phyloP scores from a whole-genome alignment of 2,329 filamentous ascomycete species.

The Alternaria conjuncta region DNA sequence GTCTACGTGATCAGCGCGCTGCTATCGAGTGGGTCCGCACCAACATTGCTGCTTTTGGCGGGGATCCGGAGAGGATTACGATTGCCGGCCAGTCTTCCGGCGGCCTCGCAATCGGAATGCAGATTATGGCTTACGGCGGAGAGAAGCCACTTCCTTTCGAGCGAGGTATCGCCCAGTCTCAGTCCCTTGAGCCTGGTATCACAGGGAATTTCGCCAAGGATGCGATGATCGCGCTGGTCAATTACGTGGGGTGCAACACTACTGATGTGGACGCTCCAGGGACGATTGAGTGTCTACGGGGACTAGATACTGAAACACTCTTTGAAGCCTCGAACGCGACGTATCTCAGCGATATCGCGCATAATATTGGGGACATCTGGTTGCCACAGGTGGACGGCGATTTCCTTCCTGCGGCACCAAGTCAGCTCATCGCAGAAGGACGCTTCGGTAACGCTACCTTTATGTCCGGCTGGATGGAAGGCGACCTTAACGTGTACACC shows the following conservation, averaged over 20 bases:
- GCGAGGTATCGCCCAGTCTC: constrained; percentile 51
- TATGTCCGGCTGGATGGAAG: constrained; percentile 55
- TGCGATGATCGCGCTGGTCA: constrained; percentile 54
- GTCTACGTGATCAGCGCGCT: constrained; percentile 48
- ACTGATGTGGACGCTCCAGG: constrained; percentile 49
- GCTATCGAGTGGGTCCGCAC: constrained; percentile 50
- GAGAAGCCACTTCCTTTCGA: constrained; percentile 37
- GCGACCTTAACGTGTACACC: constrained; percentile 56
- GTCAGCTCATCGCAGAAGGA: constrained; percentile 50
- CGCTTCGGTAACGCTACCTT: constrained; percentile 52
- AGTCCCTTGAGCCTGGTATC: constrained; percentile 60
- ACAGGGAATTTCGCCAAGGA: constrained; percentile 56
- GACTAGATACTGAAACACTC: constrained; percentile 52
- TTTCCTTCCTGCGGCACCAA: constrained; percentile 56
- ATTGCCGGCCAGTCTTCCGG: constrained; percentile 51
- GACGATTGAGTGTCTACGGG: constrained; percentile 57
- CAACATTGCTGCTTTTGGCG: constrained; percentile 46
- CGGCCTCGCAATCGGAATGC: constrained; percentile 40
- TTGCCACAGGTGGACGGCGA: constrained; percentile 59
- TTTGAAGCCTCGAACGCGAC: constrained; percentile 55
- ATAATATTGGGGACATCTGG: constrained; percentile 58
- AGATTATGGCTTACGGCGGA: constrained; percentile 45
- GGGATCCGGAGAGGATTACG: constrained; percentile 45
- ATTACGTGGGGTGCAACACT: constrained; percentile 54
- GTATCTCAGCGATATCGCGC: constrained; percentile 46